Base-by-base conservation (phyloP, 208 protist genomes). In the Dictyostelium gargantuum region DNA sequence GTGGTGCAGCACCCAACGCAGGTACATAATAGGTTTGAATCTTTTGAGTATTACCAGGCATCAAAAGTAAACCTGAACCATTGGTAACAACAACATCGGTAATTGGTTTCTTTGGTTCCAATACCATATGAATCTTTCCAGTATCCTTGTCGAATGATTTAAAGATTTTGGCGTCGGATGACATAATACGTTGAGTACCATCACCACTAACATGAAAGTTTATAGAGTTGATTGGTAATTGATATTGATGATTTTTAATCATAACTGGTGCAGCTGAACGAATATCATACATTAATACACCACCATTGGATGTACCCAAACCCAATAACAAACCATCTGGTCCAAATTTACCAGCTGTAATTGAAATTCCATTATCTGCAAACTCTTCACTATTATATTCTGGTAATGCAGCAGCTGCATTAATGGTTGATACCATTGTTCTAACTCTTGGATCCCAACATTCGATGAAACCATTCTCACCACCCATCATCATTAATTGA, bases 21-120 rank as follows among this genome's bases (percentile, higher is more conserved):
- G 99, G 99, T 21, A 99, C 97, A 91, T 99, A 99, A 94, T 98
- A 99, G 26, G 98, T 96, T 94, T 98, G 96, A 84, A 99, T 97
- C 26, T 97, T 95, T 40, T 97, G 96, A 32, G 96, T 91, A 74
- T 99, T 98, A 61, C 97, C 98, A 50, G 94, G 93, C 73, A 94
- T 82, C 17, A 96, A 56, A 5, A 97, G 46, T 29, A 97, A 68
- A 44, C 96, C 96, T 13, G 44, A 91, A 11, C 63, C 77, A 77
- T 94, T 81, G 21, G 38, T n/a, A 0, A 48, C 35, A 1, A 48
- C 15, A 6, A 94, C 79, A 48, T 94, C 91, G n/a, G 68, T 94
- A 21, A 94, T 84, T 42, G 81, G 35, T 32, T 54, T 29, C 35
- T 74, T 72, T 54, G 76, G 58, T 58, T 94, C 91, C 0, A 94